A percentile compares a stretch with the other conserved stretches of the same genome.
Evolutionary conservation across 1,139 yeast genomes (phyloP).

Genomic region (Hemisphaericaspora subhashii): DNA sequence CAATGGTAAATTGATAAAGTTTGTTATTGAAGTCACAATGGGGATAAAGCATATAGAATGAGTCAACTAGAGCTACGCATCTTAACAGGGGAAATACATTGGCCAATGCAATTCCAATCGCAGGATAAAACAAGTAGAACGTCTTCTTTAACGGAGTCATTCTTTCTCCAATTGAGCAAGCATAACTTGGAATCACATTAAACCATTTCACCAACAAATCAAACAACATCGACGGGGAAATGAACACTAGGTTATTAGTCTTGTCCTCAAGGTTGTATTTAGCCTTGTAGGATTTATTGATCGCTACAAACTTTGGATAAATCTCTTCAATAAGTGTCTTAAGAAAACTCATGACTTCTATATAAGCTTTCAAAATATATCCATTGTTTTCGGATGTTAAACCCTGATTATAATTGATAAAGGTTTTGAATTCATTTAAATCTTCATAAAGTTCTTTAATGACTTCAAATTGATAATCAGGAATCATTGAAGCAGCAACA

Average conservation of each 20-base stretch:
- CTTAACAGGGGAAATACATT: slow-evolving; percentile 37
- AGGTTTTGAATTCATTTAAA: slow-evolving; percentile 23
- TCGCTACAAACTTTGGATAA: slow-evolving; percentile 26
- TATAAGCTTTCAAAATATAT: slow-evolving; percentile 15
- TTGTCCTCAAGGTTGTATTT: slow-evolving; percentile 16
- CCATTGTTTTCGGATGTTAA: slow-evolving; percentile 16
- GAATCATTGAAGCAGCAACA: slow-evolving; percentile 26
- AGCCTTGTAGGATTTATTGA: slow-evolving; percentile 26
- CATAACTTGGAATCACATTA: slow-evolving; percentile 35
- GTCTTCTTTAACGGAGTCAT: slow-evolving; percentile 33
- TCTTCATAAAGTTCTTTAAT: slow-evolving; percentile 27
- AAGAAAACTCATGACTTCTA: slow-evolving; percentile 34
- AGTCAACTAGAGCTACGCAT: slow-evolving; percentile 36
- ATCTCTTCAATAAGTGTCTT: slow-evolving; percentile 25
- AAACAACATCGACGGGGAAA: slow-evolving; percentile 26
- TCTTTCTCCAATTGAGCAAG: slow-evolving; percentile 28
- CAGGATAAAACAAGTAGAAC: slow-evolving; percentile 34
- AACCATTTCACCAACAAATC: slow-evolving; percentile 37
- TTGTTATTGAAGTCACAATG: slow-evolving; percentile 29
- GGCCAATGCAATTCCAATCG: slow-evolving; percentile 35
- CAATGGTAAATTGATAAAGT: slow-evolving; percentile 21
- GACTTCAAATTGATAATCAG: slow-evolving; percentile 37
- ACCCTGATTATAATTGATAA: slow-evolving; percentile 18
- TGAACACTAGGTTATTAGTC: slow-evolving; percentile 16
- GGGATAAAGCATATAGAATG: slow-evolving; percentile 33